Base-by-base conservation (phyloP, 1,284 basidiomycete species). In the Apiotrichum laibachii region DNA sequence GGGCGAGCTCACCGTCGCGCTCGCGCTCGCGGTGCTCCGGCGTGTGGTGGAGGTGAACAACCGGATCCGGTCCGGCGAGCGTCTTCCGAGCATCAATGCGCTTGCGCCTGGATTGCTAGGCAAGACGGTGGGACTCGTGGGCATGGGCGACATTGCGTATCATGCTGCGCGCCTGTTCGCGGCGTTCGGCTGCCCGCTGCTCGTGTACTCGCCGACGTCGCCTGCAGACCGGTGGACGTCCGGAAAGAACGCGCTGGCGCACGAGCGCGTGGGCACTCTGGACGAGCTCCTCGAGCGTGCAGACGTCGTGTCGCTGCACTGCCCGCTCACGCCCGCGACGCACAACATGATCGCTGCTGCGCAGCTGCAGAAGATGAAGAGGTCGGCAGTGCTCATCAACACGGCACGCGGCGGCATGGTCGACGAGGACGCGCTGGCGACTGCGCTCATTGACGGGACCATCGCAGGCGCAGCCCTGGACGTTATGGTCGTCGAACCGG, bases 31-130 rank as follows among this genome's bases (percentile, higher is more conserved):
- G 55, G 76, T 87, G 26, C 75, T 78, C 11, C 69, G 79, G 1
- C 84, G 87, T 62, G 80, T 87, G 59, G 76, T 75, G 18, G 82
- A 83, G 66, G 70, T 82, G 15, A 82, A 82, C 69, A 69, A 72
- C 0, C 75, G 80, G 34, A 82, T 83, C 48, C 73, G 80, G 9
- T 77, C 77, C 26, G 87, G 86, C 82, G 85, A 88, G 66, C 80
- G 79, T 5, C 76, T 81, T 2, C 72, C 85, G 1, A 84, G 85
- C 0, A 78, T 84, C 45, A 81, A 80, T 0, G 71, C 65, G 13
- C 61, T 79, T 4, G 57, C 72, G 0, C 69, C 68, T 1, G 72
- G 76, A 0, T 74, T 88, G 16, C 66, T 76, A 19, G 73, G 73
- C 16, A 75, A 73, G 60, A 72, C 63, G 0, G 57, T 81, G 2